These are phyloP conservation scores for Tylopilus plumbeoviolaceoides DNA, from an alignment of 768 basidiomycete genomes.

Conservation along the genomic window DNA sequence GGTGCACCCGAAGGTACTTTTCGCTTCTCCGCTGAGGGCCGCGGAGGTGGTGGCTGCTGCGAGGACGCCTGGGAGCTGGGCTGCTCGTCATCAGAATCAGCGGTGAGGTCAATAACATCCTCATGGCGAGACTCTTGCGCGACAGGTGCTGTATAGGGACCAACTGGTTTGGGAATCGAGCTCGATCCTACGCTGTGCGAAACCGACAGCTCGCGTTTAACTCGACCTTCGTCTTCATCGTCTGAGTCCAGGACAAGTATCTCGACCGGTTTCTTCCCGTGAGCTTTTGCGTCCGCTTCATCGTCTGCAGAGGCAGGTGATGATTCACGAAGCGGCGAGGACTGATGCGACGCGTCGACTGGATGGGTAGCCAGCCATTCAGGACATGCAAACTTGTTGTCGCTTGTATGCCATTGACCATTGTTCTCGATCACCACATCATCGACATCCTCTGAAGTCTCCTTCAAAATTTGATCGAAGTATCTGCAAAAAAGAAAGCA, in stretches of 20 bases:
- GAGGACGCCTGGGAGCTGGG: slow-evolving; percentile 24
- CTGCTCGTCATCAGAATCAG: slow-evolving; percentile 75
- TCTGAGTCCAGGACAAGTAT: slow-evolving; percentile 71
- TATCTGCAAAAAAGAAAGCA: slow-evolving; percentile 49
- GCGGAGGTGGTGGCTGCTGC: slow-evolving; percentile 31
- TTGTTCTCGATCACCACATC: slow-evolving; percentile 93
- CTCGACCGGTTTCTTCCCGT: slow-evolving; percentile 49
- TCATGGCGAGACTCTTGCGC: slow-evolving; percentile 33
- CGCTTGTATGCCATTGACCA: slow-evolving; percentile 93
- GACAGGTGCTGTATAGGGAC: slow-evolving; percentile 10
- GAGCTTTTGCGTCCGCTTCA: slow-evolving; percentile 34
- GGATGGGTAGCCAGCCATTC: slow-evolving; percentile 64
- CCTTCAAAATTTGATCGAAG: slow-evolving; percentile 78
- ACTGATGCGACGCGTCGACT: slow-evolving; percentile 20
- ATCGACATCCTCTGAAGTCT: slow-evolving; percentile 76
- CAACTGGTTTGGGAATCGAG: slow-evolving; percentile 27
- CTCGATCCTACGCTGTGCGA: slow-evolving; percentile 49
- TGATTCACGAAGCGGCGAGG: slow-evolving; percentile 28
- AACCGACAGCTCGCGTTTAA: slow-evolving; percentile 72
- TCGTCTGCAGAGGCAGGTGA: slow-evolving; percentile 29
- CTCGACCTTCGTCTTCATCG: slow-evolving; percentile 70
- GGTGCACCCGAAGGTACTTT: slow-evolving; percentile 49
- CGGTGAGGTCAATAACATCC: slow-evolving; percentile 80
- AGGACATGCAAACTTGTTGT: slow-evolving; percentile 76
- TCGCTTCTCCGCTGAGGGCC: slow-evolving; percentile 48